phyloP scores from a whole-genome alignment of 1,284 basidiomycete species.

The Tilletiaria anomala region DNA sequence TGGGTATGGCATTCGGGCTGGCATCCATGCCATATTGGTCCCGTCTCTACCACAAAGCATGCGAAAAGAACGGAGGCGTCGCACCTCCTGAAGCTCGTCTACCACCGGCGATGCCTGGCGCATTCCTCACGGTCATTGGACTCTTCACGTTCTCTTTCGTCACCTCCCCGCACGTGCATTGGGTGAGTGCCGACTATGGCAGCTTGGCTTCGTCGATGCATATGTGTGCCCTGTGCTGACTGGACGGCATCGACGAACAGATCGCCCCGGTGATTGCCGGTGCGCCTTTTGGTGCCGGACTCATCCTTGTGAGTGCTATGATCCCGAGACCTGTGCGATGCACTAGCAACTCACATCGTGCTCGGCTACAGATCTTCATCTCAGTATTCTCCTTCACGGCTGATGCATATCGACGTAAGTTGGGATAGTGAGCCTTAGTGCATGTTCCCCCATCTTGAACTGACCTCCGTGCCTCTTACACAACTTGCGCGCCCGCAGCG shows the following conservation, averaged over 20 bases:
- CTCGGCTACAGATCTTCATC: slow-evolving; percentile 1
- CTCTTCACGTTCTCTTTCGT: slow-evolving; percentile 9
- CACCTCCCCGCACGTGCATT: slow-evolving; percentile 6
- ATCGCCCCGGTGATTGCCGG: background rate
- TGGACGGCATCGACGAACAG: too few relatives aligned
- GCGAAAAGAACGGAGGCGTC: slow-evolving; percentile 16
- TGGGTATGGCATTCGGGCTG: slow-evolving; percentile 52
- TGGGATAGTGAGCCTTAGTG: too few relatives aligned
- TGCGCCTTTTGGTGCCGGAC: background rate
- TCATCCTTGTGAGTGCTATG: too few relatives aligned
- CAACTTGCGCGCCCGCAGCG: too few relatives aligned
- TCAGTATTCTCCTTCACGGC: slow-evolving; percentile 8
- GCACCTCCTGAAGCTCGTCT: slow-evolving; percentile 4
- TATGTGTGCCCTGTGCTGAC: too few relatives aligned
- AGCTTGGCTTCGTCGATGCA: too few relatives aligned
- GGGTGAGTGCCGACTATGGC: too few relatives aligned
- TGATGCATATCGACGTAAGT: slow-evolving; percentile 5
- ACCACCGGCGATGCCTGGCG: slow-evolving; percentile 3
- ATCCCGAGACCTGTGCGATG: too few relatives aligned
- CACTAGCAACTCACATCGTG: slow-evolving; percentile 45
- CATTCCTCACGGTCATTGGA: slow-evolving; percentile 3
- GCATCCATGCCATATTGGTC: slow-evolving; percentile 55
- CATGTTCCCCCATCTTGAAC: too few relatives aligned
- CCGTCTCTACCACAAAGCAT: slow-evolving; percentile 9
- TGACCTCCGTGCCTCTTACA: too few relatives aligned